Evolutionary conservation across 441 rosid species (phyloP).

Genomic region (Pelargonium cotyledonis): DNA sequence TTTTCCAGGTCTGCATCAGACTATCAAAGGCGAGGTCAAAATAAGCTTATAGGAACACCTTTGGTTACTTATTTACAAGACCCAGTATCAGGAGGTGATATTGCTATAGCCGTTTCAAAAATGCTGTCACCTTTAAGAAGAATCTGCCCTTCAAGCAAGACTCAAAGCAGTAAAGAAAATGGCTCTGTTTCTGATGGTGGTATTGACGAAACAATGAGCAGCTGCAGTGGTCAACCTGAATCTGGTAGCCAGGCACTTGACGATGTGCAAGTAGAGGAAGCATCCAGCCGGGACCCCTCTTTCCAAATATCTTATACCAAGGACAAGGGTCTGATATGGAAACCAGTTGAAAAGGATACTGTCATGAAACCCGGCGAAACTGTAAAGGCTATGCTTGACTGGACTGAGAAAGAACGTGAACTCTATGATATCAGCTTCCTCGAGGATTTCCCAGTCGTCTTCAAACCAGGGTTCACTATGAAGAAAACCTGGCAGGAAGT

Average conservation of each 20-base stretch:
- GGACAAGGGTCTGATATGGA: slow-evolving; percentile 27
- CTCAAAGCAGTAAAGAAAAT: slow-evolving; percentile 38
- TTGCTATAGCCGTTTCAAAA: slow-evolving; percentile 41
- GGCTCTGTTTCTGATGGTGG: slow-evolving; percentile 42
- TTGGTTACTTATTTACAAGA: slow-evolving; percentile 57
- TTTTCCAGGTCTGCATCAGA: slow-evolving; percentile 41
- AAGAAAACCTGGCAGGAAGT: slow-evolving; percentile 55
- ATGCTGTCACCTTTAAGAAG: slow-evolving; percentile 60
- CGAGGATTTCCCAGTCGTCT: slow-evolving; percentile 66
- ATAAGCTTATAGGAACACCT: slow-evolving; percentile 62
- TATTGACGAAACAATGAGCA: slow-evolving; percentile 39
- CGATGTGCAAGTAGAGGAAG: slow-evolving; percentile 31
- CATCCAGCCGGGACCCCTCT: slow-evolving; percentile 28
- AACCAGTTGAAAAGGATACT: slow-evolving; percentile 45
- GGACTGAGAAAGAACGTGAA: slow-evolving; percentile 61
- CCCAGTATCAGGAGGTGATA: slow-evolving; percentile 49
- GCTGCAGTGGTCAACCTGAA: slow-evolving; percentile 29
- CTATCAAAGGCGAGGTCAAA: slow-evolving; percentile 31
- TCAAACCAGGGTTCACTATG: slow-evolving; percentile 35
- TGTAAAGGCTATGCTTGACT: slow-evolving; percentile 45
- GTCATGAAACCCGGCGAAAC: slow-evolving; percentile 37
- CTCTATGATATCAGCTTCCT: slow-evolving; percentile 65
- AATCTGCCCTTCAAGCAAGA: slow-evolving; percentile 34
- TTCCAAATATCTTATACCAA: slow-evolving; percentile 42
- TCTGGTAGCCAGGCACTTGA: slow-evolving; percentile 29